These are phyloP conservation scores for Lentinula sp. DNA, from an alignment of 768 basidiomycete species.

Conservation along the genomic window DNA sequence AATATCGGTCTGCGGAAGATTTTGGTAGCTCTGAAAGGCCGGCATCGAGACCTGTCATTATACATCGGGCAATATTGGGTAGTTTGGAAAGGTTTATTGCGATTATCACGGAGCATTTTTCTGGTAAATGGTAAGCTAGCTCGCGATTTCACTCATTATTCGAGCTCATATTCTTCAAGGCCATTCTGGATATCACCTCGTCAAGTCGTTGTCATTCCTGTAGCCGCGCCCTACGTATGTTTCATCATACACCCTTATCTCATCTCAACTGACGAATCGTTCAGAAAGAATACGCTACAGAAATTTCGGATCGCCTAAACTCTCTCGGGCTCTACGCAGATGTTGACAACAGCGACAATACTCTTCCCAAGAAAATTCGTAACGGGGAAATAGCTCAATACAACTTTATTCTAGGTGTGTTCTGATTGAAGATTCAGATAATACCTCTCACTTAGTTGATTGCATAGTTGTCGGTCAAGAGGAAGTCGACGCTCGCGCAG, in stretches of 20 bases:
- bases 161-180: slow-evolving; percentile 35
- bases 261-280: slow-evolving; percentile 13
- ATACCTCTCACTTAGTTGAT: background rate
- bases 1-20: slow-evolving; percentile 78
- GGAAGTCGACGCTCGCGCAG: slow-evolving; percentile 79
- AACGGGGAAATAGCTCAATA: slow-evolving; percentile 97
- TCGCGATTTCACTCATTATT: background rate
- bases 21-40: slow-evolving; percentile 48
- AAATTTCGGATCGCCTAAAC: slow-evolving; percentile 65
- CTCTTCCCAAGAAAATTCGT: slow-evolving; percentile 93
- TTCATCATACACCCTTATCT: slow-evolving; percentile 23
- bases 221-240: slow-evolving; percentile 76
- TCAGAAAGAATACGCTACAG: slow-evolving; percentile 86
- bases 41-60: slow-evolving; percentile 86
- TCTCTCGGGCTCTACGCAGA: slow-evolving; percentile 79
- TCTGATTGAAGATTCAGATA: background rate
- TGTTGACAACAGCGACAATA: slow-evolving; percentile 88
- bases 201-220: slow-evolving; percentile 91
- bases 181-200: slow-evolving; percentile 99
- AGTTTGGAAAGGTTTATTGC: slow-evolving; percentile 94
- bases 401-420: slow-evolving; percentile 92
- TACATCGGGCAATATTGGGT: slow-evolving; percentile 94
- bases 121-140: slow-evolving; percentile 82
- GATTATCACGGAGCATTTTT: slow-evolving; percentile 95
- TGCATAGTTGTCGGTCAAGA: slow-evolving; percentile 87